These are phyloP conservation scores for Gastrolobium bilobum DNA, from an alignment of 306 rosid species.

Conservation along the genomic window DNA sequence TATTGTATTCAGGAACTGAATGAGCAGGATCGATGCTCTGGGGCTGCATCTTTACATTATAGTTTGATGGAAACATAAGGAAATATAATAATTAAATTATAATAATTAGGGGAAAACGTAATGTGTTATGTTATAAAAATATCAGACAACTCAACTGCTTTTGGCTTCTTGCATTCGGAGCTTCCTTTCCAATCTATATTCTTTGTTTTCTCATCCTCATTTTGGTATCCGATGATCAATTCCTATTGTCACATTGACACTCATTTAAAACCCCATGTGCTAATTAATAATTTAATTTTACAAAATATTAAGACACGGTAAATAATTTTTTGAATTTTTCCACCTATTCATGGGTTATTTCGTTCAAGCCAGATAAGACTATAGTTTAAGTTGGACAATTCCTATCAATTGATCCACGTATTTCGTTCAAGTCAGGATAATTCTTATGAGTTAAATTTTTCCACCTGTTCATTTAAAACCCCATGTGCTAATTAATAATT, in stretches of 20 bases:
- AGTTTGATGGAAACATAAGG: conserved; percentile 21
- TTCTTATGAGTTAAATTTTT: no score
- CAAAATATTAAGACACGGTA: neutral
- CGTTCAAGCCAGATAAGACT: no score
- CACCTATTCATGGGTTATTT: no score
- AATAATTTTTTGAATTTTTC: neutral
- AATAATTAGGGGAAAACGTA: conserved; percentile 32
- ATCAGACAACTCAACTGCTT: conserved; percentile 57
- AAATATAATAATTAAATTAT: conserved; percentile 26
- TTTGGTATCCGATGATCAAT: conserved; percentile 65
- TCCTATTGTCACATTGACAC: conserved; percentile 38
- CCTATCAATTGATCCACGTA: no score
- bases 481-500: conserved; percentile 51
- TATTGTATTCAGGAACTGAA: conserved; percentile 44
- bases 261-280: conserved; percentile 55
- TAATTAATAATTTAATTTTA: conserved; percentile 27
- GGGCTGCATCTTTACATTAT: conserved; percentile 46
- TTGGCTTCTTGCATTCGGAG: conserved; percentile 72
- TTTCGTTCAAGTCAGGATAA: no score
- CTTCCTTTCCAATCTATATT: conserved; percentile 52
- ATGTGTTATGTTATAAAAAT: conserved; percentile 38
- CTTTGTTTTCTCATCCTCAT: conserved; percentile 61
- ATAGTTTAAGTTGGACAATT: no score
- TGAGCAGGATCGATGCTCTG: neutral
- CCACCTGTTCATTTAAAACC: conserved; percentile 38